These are phyloP conservation scores for Chamaecyparis obtusa DNA, from an alignment of 75 land plant genomes.

Conservation along the genomic window DNA sequence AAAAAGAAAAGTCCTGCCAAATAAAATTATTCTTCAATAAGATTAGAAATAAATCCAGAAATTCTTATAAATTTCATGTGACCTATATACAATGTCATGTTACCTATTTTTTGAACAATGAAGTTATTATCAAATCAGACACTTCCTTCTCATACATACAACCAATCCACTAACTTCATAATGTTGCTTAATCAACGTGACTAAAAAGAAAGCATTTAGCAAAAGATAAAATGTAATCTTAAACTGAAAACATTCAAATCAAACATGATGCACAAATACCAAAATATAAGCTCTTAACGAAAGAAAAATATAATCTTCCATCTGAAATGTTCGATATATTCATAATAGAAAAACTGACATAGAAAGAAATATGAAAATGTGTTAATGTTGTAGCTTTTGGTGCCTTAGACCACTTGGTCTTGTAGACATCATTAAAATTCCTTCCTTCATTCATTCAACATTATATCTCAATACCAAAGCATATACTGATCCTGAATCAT, in stretches of 20 bases:
- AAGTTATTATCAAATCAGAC: neutral
- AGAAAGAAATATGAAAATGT: no score
- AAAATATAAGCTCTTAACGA: neutral
- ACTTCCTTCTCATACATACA: neutral
- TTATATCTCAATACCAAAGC: neutral
- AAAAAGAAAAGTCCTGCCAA: neutral
- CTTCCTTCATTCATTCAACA: no score
- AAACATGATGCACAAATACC: neutral
- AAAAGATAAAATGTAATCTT: no score
- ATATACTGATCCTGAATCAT: neutral
- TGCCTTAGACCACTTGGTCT: no score
- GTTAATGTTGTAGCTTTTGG: no score
- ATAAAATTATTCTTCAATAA: neutral
- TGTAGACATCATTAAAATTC: no score
- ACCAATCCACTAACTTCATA: neutral
- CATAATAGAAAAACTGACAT: no score
- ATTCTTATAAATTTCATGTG: neutral
- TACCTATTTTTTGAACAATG: neutral
- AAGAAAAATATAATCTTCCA: neutral
- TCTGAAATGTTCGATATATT: neutral
- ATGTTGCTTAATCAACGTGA: neutral
- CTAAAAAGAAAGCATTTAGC: neutral
- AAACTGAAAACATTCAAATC: neutral
- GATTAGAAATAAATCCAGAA: neutral
- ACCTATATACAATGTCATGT: no score